Base-by-base conservation (phyloP, 139 green algal genomes). In the Ettlia oleoabundans region DNA sequence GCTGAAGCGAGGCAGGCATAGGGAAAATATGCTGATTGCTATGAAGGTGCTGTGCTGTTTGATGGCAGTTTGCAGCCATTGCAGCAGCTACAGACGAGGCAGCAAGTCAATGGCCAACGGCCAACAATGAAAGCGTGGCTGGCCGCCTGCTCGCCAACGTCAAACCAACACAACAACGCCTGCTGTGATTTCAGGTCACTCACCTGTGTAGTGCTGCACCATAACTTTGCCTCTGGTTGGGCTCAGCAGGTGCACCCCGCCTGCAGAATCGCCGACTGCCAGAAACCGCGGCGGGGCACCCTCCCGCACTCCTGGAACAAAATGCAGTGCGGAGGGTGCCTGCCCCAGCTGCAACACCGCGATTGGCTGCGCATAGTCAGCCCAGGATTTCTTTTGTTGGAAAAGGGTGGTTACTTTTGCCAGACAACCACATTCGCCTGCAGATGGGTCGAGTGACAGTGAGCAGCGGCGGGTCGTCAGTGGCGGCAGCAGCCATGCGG, bases 141-240 rank as follows among this genome's bases (percentile, higher is more conserved):
- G n/a, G n/a, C n/a, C n/a, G n/a, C n/a, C n/a, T n/a, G n/a, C n/a
- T n/a, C n/a, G n/a, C n/a, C n/a, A n/a, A n/a, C n/a, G n/a, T n/a
- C n/a, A n/a, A n/a, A n/a, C n/a, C n/a, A n/a, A n/a, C n/a, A n/a
- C n/a, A n/a, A n/a, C n/a, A n/a, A n/a, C n/a, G n/a, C n/a, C n/a
- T n/a, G n/a, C n/a, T n/a, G n/a, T n/a, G n/a, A n/a, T n/a, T n/a
- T n/a, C 30, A 6, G 63, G 3, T 38, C n/a, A 42, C 38, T 13
- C 55, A 72, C 75, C 75, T 43, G 75, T 62, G 80, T 63, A 28
- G 76, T 75, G 66, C 65, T 77, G 66, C 28, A 40, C 65, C 65
- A 83, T 26, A 35, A 77, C 1, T 18, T 22, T 13, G 2, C 78
- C 78, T n/a, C 18, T 65, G 18, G 7, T 51, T 3, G 28, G 47